Conservation (phyloP, 805 yeast genomes). For the Barnettozyma pratensis region DNA sequence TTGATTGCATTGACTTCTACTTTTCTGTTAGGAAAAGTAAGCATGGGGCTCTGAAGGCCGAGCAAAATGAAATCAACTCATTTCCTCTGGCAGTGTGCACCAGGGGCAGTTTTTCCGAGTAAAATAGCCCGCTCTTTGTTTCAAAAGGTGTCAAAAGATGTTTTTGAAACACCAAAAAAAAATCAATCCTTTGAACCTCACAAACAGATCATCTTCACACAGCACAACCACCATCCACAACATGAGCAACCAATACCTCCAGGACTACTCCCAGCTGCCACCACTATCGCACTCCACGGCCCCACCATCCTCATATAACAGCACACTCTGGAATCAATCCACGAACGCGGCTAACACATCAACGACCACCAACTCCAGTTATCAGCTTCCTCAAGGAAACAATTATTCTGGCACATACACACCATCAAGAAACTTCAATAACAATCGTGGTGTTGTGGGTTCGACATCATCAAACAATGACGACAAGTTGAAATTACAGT, state of each 20-base stretch:
- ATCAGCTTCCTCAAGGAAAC: neutral
- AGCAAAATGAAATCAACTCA: too few relatives aligned
- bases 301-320: conserved; percentile 7
- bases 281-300: conserved; percentile 8
- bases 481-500: conserved; percentile 42
- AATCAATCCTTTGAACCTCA: neutral
- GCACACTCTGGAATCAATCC: conserved; percentile 4
- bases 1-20: too few relatives aligned
- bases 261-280: conserved; percentile 6
- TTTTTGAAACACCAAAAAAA: too few relatives aligned
- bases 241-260: conserved; percentile 4
- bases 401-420: neutral
- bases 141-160: too few relatives aligned
- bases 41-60: too few relatives aligned
- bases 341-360: neutral
- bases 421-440: neutral
- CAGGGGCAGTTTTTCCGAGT: too few relatives aligned
- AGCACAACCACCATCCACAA: neutral
- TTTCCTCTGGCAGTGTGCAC: too few relatives aligned
- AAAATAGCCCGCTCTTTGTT: too few relatives aligned
- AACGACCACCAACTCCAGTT: neutral
- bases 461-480: conserved; percentile 6
- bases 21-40: too few relatives aligned
- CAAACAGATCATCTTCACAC: neutral
- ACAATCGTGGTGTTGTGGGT: neutral